A percentile compares a stretch with the other conserved stretches of the same genome.
Evolutionary conservation across 139 green algal species (phyloP).

Genomic region (Pseudopediastrum boryanum): DNA sequence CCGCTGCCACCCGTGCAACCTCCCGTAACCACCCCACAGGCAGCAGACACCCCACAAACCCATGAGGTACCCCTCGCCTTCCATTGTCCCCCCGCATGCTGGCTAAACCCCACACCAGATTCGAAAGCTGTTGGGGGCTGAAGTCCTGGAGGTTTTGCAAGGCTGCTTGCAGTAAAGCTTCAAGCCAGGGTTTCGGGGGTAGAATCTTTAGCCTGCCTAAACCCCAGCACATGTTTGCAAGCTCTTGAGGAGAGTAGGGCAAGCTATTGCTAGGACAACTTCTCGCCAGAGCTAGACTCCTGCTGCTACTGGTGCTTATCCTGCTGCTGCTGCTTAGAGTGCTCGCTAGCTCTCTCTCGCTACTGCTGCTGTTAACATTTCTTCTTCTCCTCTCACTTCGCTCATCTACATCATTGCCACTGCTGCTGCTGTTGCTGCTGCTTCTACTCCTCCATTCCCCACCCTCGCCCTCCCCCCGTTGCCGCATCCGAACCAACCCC

Average conservation of each 20-base stretch:
- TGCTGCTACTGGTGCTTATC: constrained; percentile 8
- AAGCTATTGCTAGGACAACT: constrained; percentile 1
- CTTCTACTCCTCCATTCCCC: background rate
- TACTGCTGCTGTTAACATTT: constrained; percentile 32
- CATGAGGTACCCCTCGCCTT: background rate
- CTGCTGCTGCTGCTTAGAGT: background rate
- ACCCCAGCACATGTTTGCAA: constrained; percentile 27
- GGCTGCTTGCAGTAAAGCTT: background rate
- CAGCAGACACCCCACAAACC: background rate
- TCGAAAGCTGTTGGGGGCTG: constrained; percentile 34
- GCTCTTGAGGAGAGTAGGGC: constrained; percentile 12
- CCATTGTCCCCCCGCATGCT: background rate
- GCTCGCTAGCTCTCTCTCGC: background rate
- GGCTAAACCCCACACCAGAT: constrained; percentile 24
- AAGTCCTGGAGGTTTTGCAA: background rate
- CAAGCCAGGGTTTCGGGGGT: constrained; percentile 19
- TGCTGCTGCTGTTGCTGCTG: constrained; percentile 3
- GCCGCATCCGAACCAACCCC: background rate
- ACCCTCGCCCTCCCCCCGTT: background rate
- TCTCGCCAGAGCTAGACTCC: background rate
- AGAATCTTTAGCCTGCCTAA: constrained; percentile 3
- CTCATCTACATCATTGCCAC: background rate
- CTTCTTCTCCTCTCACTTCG: no score
- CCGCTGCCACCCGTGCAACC: background rate
- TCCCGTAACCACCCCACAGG: background rate